Percentiles rank a stretch among this genome's conserved stretches.
Evolutionary conservation across 371 early-diverging fungal genomes (phyloP).

Genomic region (Dinochytrium kinnereticum): DNA sequence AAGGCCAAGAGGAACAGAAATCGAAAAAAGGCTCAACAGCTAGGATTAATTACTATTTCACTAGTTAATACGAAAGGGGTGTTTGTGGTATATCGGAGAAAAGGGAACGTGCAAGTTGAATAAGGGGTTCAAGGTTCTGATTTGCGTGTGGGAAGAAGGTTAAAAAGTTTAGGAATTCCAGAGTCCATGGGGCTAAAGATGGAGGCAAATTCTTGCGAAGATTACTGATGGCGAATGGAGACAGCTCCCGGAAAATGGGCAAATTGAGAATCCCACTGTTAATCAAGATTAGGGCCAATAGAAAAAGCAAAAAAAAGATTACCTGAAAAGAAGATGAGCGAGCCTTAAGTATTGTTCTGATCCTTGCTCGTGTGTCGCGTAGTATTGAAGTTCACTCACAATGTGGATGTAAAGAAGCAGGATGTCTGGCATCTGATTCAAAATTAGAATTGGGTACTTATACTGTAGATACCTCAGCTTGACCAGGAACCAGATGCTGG

Average conservation of each 20-base stretch:
- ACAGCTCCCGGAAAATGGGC: conserved; percentile 30
- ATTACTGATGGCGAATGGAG: conserved; percentile 24
- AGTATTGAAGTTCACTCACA: conserved; percentile 70
- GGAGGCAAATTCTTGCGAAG: conserved; percentile 1
- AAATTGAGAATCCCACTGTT: conserved; percentile 25
- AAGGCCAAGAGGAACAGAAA: neutral
- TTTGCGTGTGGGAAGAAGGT: conserved; percentile 44
- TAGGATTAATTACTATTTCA: too few relatives aligned
- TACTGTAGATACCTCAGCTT: conserved; percentile 17
- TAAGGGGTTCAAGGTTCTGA: conserved; percentile 35
- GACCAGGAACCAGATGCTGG: conserved; percentile 44
- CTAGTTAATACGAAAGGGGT: too few relatives aligned
- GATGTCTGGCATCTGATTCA: neutral
- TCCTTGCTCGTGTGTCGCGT: conserved; percentile 69
- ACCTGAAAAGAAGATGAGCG: conserved; percentile 66
- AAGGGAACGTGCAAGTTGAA: neutral
- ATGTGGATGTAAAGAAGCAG: conserved; percentile 66
- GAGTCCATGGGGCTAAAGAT: conserved; percentile 24
- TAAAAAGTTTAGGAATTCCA: conserved; percentile 39
- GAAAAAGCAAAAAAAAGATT: neutral
- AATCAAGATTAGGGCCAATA: conserved; percentile 13
- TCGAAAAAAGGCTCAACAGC: neutral
- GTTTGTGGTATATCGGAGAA: neutral
- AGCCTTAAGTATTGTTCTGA: conserved; percentile 67
- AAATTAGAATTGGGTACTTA: conserved; percentile 18